phyloP scores from a whole-genome alignment of 768 basidiomycete genomes.

The Mrakia blollopis region DNA sequence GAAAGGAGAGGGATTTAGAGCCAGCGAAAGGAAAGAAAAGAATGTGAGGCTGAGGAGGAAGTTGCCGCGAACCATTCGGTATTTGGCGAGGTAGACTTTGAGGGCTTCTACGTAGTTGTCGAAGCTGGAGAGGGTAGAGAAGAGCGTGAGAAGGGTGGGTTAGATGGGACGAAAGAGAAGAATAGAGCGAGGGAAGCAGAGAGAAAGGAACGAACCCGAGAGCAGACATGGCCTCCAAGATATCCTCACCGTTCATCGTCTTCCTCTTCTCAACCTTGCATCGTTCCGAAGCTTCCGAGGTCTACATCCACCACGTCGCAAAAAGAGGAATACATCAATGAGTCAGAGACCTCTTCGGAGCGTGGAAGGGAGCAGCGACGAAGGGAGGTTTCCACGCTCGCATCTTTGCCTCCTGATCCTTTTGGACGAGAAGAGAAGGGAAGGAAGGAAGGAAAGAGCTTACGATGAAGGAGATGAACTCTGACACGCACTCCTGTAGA shows the following conservation, averaged over 20 bases:
- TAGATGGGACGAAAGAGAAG: background rate
- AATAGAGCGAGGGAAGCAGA: no score
- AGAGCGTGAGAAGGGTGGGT: background rate
- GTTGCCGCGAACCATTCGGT: conserved; percentile 22
- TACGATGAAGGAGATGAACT: conserved; percentile 92
- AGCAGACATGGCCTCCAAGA: conserved; percentile 85
- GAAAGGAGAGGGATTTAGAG: background rate
- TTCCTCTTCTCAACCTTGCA: conserved; percentile 93
- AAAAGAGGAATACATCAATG: no score
- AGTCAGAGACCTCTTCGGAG: background rate
- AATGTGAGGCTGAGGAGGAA: background rate
- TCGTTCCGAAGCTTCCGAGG: conserved; percentile 91
- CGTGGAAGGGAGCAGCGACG: background rate
- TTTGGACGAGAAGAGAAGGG: background rate
- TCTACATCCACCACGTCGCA: conserved; percentile 41
- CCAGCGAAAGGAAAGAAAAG: background rate
- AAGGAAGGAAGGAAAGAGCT: conserved; percentile 27
- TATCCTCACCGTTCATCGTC: conserved; percentile 96
- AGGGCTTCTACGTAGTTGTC: conserved; percentile 31
- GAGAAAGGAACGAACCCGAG: conserved; percentile 60
- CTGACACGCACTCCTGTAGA: conserved; percentile 78
- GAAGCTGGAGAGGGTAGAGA: background rate
- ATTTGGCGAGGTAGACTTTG: conserved; percentile 31
- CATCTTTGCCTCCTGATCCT: background rate
- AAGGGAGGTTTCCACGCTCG: background rate